Evolutionary conservation across 192 early-diverging fungal genomes (phyloP), one percentile per base, ranked within the genome.

Genomic region (Coemansia sp.): DNA sequence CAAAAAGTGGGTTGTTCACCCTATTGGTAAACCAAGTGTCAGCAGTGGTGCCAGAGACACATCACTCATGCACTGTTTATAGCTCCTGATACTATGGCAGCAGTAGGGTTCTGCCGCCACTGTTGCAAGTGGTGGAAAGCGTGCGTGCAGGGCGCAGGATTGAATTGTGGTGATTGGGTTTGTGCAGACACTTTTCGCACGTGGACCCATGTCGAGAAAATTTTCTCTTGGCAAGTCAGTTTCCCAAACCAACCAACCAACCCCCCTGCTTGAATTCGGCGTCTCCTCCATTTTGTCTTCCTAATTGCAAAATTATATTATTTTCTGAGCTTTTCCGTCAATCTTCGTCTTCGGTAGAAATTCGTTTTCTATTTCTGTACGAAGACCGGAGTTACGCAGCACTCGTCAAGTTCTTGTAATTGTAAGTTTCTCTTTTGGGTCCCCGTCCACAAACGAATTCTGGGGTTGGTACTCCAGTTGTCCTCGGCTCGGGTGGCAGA

Each of bases 371-470:
- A 24, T 50, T 50, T 50, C 23, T 23, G 49, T 24, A 50, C n/a
- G 23, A 50, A 18, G 49, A 24, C 49, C 49, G 21, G 26, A 27
- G 12, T 14, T 22, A 22, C 51, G 51, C 51, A 53, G n/a, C 10
- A 21, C 51, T 53, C 51, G 51, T 53, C 51, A 53, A 25, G 22
- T 53, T 27, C 21, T 22, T 21, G 51, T 25, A 53, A 53, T 53
- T 53, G 51, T 53, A 53, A 61, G 59, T 61, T 25, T 38, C 22
- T 60, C 32, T n/a, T 23, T 7, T 8, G 28, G 27, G 9, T 14
- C 27, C n/a, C 16, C 31, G 54, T 28, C 31, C 14, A 21, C 32
- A 10, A 10, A 34, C 32, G 12, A 34, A 34, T 34, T 10, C 12
- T 34, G 32, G 32, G 12, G 8, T 10, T 31, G 54, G 54, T 56